phyloP scores from a whole-genome alignment of 2,329 filamentous ascomycete species.

The Tolypocladium paradoxum region DNA sequence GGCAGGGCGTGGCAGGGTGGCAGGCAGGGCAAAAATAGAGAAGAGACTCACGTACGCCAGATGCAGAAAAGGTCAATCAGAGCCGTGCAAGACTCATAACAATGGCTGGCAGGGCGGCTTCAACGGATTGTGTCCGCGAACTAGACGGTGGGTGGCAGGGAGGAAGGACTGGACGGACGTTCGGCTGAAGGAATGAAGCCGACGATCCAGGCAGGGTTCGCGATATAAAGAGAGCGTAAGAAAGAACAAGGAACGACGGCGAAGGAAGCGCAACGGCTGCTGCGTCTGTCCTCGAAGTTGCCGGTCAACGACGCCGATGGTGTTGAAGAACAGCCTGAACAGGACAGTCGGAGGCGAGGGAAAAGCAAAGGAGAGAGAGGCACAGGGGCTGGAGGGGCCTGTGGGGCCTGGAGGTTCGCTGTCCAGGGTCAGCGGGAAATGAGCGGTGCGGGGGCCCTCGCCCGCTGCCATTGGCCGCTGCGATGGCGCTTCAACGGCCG shows the following conservation, averaged over 20 bases:
- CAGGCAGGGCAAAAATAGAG: neutral
- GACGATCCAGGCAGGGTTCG: slow-evolving; percentile 12
- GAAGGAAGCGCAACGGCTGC: neutral
- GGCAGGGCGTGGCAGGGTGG: no score
- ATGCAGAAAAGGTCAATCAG: neutral
- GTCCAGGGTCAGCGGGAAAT: slow-evolving; percentile 3
- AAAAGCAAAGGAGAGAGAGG: neutral
- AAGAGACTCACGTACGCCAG: neutral
- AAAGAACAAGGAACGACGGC: slow-evolving; percentile 1
- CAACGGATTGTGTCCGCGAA: neutral
- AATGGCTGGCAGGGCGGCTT: neutral
- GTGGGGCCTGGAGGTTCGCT: neutral
- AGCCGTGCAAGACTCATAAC: neutral
- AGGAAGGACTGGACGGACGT: slow-evolving; percentile 28
- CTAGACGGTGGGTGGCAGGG: neutral
- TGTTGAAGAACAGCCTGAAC: neutral
- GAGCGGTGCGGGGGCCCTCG: slow-evolving; percentile 4
- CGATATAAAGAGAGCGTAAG: neutral
- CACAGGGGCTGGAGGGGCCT: neutral
- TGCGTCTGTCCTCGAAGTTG: neutral
- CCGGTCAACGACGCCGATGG: neutral
- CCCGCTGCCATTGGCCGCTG: slow-evolving; percentile 2
- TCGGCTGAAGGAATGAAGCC: slow-evolving; percentile 21
- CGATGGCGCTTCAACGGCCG: neutral
- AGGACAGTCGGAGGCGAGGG: neutral